Evolutionary conservation across 305 asterid species (phyloP).

Genomic region (Rubia tinctorum): DNA sequence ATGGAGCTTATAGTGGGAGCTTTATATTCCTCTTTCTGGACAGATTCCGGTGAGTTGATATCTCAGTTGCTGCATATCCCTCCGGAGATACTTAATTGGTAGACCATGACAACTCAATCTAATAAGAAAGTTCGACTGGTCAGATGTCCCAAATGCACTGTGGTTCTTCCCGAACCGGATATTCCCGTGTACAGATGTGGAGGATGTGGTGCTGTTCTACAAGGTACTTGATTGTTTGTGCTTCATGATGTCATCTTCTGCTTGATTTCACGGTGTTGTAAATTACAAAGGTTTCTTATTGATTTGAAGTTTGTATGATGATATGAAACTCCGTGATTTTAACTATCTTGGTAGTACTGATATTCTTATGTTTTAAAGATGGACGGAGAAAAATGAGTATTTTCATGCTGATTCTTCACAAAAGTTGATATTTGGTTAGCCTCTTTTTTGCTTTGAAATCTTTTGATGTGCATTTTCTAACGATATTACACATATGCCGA

Average conservation of each 20-base stretch:
- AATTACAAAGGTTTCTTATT: neutral
- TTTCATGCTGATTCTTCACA: neutral
- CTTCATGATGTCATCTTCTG: neutral
- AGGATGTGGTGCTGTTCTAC: slow-evolving; percentile 70
- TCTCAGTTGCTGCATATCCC: slow-evolving; percentile 6
- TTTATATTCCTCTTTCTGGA: slow-evolving; percentile 21
- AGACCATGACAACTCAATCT: slow-evolving; percentile 45
- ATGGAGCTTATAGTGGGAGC: neutral
- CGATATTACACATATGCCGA: slow-evolving; percentile 16
- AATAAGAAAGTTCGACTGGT: slow-evolving; percentile 57
- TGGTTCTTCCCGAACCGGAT: slow-evolving; percentile 63
- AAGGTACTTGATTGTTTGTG: slow-evolving; percentile 36
- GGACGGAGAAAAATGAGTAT: neutral
- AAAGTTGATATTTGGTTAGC: neutral
- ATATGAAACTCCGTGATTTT: neutral
- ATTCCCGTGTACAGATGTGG: slow-evolving; percentile 72
- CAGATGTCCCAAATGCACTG: slow-evolving; percentile 67
- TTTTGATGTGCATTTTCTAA: slow-evolving; percentile 3
- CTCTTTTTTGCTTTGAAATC: neutral
- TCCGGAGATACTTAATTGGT: slow-evolving; percentile 16
- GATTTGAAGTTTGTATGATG: neutral
- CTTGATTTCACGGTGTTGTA: neutral
- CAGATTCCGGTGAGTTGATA: slow-evolving; percentile 29
- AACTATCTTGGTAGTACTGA: neutral
- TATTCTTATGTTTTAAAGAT: neutral